Percentiles rank a stretch among this genome's conserved stretches.
Conservation (phyloP, 2,329 filamentous ascomycete genomes). For the Epicoccum sorghinum region DNA sequence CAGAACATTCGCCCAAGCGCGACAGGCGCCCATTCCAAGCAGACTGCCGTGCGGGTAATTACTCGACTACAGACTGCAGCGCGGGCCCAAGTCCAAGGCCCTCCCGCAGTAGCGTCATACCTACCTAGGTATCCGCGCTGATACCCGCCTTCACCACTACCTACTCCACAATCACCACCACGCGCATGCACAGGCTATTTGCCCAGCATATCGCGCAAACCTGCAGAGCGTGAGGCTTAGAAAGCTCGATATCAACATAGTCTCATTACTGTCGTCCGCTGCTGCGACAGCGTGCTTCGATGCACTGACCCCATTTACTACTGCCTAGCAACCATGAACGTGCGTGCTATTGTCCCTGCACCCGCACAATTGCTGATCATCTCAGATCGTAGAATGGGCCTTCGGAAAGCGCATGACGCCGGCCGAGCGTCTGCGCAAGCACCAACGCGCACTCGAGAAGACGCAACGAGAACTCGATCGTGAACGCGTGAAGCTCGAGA, state of each 20-base stretch:
- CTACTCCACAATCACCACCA: neutral
- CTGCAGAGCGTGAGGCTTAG: neutral
- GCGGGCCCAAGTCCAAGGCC: neutral
- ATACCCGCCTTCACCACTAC: too few species aligned
- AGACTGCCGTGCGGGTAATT: neutral
- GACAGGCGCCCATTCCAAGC: slow-evolving; percentile 4
- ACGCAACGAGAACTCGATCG: slow-evolving; percentile 95
- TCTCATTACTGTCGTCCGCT: too few species aligned
- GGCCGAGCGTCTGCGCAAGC: slow-evolving; percentile 86
- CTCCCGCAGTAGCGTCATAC: slow-evolving; percentile 14
- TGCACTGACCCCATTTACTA: neutral
- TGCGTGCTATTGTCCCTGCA: slow-evolving; percentile 40
- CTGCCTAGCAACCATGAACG: slow-evolving; percentile 60
- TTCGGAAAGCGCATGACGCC: slow-evolving; percentile 99
- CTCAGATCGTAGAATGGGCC: slow-evolving; percentile 96
- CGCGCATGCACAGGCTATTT: neutral
- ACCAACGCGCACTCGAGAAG: slow-evolving; percentile 96
- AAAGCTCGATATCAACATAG: neutral
- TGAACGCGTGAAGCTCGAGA: slow-evolving; percentile 93
- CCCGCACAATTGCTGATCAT: slow-evolving; percentile 10
- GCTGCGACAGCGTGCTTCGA: slow-evolving; percentile 1
- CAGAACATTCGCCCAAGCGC: slow-evolving; percentile 6
- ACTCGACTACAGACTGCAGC: neutral
- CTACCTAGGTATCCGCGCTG: neutral
- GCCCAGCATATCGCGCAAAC: neutral